Base-by-base conservation (phyloP, 768 basidiomycete species). In the Trametes gibbosa region DNA sequence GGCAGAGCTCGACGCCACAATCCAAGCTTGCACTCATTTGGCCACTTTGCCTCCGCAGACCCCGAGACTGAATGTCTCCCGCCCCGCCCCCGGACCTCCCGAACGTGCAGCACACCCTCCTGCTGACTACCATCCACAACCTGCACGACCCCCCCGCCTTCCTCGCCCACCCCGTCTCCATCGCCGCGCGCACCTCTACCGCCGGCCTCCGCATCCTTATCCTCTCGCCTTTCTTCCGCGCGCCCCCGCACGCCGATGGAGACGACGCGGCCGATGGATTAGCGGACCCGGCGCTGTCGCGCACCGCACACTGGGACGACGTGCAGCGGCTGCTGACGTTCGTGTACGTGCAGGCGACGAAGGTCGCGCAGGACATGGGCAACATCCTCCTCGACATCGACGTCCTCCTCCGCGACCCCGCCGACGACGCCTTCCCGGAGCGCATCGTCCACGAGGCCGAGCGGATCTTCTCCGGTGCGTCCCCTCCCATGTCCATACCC, bases 261-360 rank as follows among this genome's bases (percentile, higher is more conserved):
- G n/a, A n/a, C n/a, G n/a, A n/a, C n/a, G 13, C 34, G 3, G 19
- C 23, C 29, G 29, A 32, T 4, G 29, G 29, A 10, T 5, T 5
- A 4, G 29, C 5, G 29, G 29, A 32, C 25, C 53, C 43, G 10
- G 49, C 56, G 23, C 34, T 73, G 5, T 69, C 82, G 29, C 81
- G 79, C 58, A 78, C 81, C 2, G 72, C 70, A 17, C 71, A 70
- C 29, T 98, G 89, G 85, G 75, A 84, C 52, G 77, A 78, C 19
- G 78, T 95, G 2, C 92, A 95, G 74, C 74, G 80, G 10, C 79
- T 95, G 46, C 78, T 98, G 61, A 90, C 90, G 0, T 87, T 84
- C 67, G 82, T 90, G 39, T 97, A 98, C 71, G 89, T 92, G 2
- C 87, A 89, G 64, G 89, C 91, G n/a, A 88, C 88, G 14, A 85